phyloP scores from a whole-genome alignment of 345 rosid genomes.

The Populus euphratica region DNA sequence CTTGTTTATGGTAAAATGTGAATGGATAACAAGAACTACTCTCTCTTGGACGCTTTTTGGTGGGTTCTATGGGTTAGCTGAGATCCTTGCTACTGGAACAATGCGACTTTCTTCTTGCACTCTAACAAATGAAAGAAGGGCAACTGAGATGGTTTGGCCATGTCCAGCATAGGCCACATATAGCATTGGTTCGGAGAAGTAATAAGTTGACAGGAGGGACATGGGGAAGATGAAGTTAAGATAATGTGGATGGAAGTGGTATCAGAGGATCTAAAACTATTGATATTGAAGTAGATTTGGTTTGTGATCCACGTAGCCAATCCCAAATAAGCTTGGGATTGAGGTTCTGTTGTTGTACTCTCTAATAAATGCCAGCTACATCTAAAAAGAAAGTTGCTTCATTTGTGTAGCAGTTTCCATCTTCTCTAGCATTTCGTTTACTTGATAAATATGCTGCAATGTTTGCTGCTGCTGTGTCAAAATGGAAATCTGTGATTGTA shows the following conservation, averaged over 20 bases:
- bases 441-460: background rate
- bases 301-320: too few relatives aligned
- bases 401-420: background rate
- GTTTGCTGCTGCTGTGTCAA: background rate
- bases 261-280: too few relatives aligned
- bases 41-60: background rate
- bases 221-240: too few relatives aligned
- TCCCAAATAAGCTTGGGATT: too few relatives aligned
- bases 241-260: too few relatives aligned
- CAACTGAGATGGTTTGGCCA: too few relatives aligned
- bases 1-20: background rate
- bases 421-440: background rate
- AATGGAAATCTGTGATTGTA: background rate
- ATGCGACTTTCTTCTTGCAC: background rate
- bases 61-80: background rate
- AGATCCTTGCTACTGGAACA: background rate
- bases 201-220: too few relatives aligned
- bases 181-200: too few relatives aligned
- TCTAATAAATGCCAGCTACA: background rate
- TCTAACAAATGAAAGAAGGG: too few relatives aligned
- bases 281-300: too few relatives aligned
- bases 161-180: too few relatives aligned
- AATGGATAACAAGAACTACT: background rate
- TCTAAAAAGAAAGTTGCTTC: background rate
- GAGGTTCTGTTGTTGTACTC: too few relatives aligned